phyloP scores from a whole-genome alignment of 169 alveolate genomes.

The Plasmodium gonderi region DNA sequence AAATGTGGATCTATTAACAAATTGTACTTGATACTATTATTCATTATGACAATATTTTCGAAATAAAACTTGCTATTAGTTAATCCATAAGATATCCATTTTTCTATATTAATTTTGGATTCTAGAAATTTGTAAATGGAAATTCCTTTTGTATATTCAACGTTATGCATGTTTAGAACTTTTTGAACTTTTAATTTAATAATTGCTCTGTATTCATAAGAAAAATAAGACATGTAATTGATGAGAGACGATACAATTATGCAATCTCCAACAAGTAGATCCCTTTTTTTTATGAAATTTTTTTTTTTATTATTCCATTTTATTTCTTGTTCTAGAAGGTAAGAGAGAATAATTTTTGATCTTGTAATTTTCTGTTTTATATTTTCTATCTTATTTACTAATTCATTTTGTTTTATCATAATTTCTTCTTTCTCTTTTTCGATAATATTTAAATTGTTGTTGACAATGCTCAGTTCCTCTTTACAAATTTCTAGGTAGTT shows the following conservation, averaged over 20 bases:
- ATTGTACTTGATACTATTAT: conserved; percentile 61
- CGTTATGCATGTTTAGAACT: conserved; percentile 1
- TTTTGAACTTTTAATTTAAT: conserved; percentile 29
- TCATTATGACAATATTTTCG: conserved; percentile 70
- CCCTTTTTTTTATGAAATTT: conserved; percentile 34
- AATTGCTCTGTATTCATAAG: conserved; percentile 56
- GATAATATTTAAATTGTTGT: conserved; percentile 24
- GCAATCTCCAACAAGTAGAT: conserved; percentile 59
- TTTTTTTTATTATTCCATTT: conserved; percentile 66
- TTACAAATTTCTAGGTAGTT: conserved; percentile 36
- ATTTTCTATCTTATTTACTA: conserved; percentile 50
- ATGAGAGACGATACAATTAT: conserved; percentile 37
- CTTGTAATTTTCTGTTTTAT: conserved; percentile 56
- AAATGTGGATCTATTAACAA: conserved; percentile 72
- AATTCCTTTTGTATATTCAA: conserved; percentile 21
- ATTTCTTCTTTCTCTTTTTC: conserved; percentile 62
- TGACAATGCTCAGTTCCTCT: conserved; percentile 13
- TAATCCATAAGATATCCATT: conserved; percentile 66
- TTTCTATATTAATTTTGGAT: conserved; percentile 67
- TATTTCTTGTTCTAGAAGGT: conserved; percentile 47
- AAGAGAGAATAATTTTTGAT: conserved; percentile 47
- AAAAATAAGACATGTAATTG: conserved; percentile 57
- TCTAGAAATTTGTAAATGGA: conserved; percentile 29
- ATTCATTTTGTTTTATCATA: conserved; percentile 26
- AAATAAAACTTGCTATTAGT: conserved; percentile 54